Conservation (phyloP, 208 protist species). For the Trypanosoma congolense region DNA sequence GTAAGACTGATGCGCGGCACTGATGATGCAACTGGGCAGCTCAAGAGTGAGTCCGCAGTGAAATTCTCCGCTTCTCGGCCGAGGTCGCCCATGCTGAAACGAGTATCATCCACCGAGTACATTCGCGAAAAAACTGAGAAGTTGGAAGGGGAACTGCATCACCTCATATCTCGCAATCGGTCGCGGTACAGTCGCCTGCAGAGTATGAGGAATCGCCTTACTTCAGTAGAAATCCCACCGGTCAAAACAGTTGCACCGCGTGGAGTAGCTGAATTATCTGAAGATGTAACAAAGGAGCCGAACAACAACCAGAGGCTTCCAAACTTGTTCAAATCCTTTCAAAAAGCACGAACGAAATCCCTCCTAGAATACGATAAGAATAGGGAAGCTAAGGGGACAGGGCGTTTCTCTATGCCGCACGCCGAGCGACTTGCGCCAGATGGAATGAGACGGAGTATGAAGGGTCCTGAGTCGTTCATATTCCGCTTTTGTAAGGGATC, state of each 20-base stretch:
- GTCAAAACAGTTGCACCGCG: too few species aligned
- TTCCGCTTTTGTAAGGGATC: constrained; percentile 43
- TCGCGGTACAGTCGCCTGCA: constrained; percentile 43
- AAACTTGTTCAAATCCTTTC: constrained; percentile 58
- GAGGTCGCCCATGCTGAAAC: not conserved
- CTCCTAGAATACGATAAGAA: constrained; percentile 47
- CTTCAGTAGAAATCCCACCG: not conserved
- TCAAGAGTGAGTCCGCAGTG: too few species aligned
- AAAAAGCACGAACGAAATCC: constrained; percentile 53
- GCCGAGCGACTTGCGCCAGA: not conserved
- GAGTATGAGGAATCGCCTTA: constrained; percentile 28
- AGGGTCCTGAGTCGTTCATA: constrained; percentile 59
- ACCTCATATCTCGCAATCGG: constrained; percentile 46
- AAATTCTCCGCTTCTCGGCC: too few species aligned
- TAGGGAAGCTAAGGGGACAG: constrained; percentile 37
- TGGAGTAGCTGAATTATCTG: not conserved
- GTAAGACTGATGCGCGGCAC: too few species aligned
- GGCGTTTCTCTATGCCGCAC: constrained; percentile 17
- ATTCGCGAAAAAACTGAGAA: constrained; percentile 40
- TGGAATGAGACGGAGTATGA: constrained; percentile 23
- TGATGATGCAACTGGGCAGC: too few species aligned
- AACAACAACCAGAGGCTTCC: constrained; percentile 23
- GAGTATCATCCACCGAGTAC: constrained; percentile 51
- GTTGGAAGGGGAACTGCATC: constrained; percentile 63
- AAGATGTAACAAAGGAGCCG: not conserved